phyloP scores from a whole-genome alignment of 768 basidiomycete genomes.

The Podaxis carcinomalis region DNA sequence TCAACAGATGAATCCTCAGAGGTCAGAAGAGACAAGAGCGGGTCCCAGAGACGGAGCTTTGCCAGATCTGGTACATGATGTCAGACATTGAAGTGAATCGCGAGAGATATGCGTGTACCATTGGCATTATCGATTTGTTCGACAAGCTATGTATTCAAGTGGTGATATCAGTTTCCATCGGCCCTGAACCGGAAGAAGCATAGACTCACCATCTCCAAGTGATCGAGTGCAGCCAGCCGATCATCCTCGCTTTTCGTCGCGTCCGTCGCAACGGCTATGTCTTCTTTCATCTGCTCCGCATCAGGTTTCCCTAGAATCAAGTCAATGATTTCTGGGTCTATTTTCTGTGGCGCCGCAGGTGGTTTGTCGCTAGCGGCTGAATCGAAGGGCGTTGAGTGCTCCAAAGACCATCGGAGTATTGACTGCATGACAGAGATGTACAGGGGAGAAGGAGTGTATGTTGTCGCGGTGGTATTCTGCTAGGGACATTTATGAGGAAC shows the following conservation, averaged over 20 bases:
- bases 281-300: constrained; percentile 79
- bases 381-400: constrained; percentile 49
- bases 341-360: constrained; percentile 37
- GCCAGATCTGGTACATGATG: constrained; percentile 54
- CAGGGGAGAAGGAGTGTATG: background rate
- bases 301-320: constrained; percentile 83
- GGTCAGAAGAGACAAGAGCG: constrained; percentile 61
- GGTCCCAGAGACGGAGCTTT: constrained; percentile 75
- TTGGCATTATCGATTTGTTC: constrained; percentile 93
- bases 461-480: background rate
- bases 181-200: background rate
- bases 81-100: background rate
- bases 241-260: constrained; percentile 47
- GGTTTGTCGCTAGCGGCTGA: constrained; percentile 26
- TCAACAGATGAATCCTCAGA: constrained; percentile 47
- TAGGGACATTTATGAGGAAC: background rate
- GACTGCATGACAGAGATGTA: constrained; percentile 49
- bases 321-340: constrained; percentile 85
- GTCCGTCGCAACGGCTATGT: constrained; percentile 62
- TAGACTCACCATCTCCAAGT: constrained; percentile 76
- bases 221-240: constrained; percentile 70
- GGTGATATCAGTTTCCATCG: background rate
- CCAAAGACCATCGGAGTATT: constrained; percentile 78
- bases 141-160: constrained; percentile 50
- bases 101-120: constrained; percentile 32